Base-by-base conservation (phyloP, 2,329 filamentous ascomycete genomes). In the Mycosphaerella sp. region DNA sequence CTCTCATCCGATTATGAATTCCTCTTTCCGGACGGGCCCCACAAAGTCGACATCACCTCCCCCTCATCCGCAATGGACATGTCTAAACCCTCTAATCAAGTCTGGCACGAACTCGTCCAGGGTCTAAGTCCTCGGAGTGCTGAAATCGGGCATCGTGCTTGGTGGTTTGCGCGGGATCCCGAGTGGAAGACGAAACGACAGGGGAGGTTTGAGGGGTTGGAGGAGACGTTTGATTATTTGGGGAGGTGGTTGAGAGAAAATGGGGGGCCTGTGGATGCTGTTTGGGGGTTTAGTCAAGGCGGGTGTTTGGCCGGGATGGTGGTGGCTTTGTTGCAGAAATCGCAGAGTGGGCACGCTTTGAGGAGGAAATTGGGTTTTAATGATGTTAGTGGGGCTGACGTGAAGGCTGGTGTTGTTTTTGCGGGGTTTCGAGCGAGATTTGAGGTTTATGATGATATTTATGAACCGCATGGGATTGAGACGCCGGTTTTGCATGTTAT, bases 271-370 rank as follows among this genome's bases (percentile, higher is more conserved):
- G 47, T 59, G 4, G 53, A 58, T 53, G 55, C 55, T 1, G 51
- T 59, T 28, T 55, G 51, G 51, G 57, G 57, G 0, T 59, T 59
- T 39, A 51, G 44, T 46, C 57, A 59, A 28, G 57, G 57, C 1
- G 57, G 53, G 27, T 59, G 57, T 37, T 53, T 59, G 17, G 55
- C 57, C 1, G 57, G 57, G 8, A 59, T 59, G 51, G 30, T 59
- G 4, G 53, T 49, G 44, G 55, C 53, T 14, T 44, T 59, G 6
- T 36, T 59, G 4, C 56, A 57, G 32, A 44, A 49, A 1, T 50
- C 48, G 28, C 16, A 49, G 6, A 32, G 18, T 0, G 41, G 8
- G 4, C 53, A 56, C 44, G 46, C 52, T 30, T 42, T 56, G 21
- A 25, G 49, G 42, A 50, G 56, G 45, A 44, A 50, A 18, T 32